Evolutionary conservation across 768 basidiomycete genomes (phyloP).

Genomic region (Rhodotorula paludigena): DNA sequence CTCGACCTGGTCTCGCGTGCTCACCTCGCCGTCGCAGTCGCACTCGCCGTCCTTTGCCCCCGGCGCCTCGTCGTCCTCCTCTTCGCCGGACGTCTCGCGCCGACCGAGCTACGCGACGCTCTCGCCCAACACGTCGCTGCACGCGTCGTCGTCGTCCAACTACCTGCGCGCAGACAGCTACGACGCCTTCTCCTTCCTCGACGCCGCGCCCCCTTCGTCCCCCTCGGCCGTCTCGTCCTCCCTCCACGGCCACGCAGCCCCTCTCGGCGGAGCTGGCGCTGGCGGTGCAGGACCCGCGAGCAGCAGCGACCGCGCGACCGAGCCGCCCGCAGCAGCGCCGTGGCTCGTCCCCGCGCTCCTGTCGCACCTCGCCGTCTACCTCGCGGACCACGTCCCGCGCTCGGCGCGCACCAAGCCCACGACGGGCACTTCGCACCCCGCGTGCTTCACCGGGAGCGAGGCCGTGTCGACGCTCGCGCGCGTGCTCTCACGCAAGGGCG

Average conservation of each 20-base stretch:
- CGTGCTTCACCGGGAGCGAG: slow-evolving; percentile 91
- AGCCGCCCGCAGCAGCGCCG: no score
- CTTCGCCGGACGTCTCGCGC: background rate
- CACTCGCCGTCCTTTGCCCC: background rate
- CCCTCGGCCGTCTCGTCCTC: background rate
- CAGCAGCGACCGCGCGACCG: no score
- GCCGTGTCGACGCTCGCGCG: slow-evolving; percentile 62
- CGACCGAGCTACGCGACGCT: slow-evolving; percentile 6
- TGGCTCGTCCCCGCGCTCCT: slow-evolving; percentile 73
- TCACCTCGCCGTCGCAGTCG: background rate
- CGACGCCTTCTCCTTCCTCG: background rate
- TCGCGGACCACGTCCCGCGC: slow-evolving; percentile 77
- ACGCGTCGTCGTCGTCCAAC: background rate
- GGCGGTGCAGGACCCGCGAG: no score
- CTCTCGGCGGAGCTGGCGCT: no score
- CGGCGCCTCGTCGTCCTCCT: no score
- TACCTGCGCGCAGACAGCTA: background rate
- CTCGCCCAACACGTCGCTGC: slow-evolving; percentile 10
- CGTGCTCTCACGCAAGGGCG: slow-evolving; percentile 53
- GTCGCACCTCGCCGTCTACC: slow-evolving; percentile 78
- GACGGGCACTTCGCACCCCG: slow-evolving; percentile 82
- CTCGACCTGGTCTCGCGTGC: background rate
- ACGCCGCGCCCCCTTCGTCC: background rate
- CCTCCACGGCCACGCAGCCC: slow-evolving; percentile 30
- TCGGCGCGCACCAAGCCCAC: no score